Base-by-base conservation (phyloP, 352 stramenopile species). In the Blastocystis sp. region DNA sequence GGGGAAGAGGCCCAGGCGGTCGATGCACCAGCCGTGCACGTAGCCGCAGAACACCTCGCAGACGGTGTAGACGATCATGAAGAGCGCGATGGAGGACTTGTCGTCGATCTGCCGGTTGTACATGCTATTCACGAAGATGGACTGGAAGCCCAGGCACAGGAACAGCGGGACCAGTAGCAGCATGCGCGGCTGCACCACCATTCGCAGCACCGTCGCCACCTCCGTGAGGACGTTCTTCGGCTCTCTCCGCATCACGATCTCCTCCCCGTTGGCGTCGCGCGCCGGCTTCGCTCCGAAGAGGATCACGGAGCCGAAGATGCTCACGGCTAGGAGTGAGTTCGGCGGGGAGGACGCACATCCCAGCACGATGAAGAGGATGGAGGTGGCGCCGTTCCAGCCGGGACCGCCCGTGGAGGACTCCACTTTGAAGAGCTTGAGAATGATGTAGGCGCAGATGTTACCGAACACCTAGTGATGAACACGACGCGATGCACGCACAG, bases 101-200 rank as follows among this genome's bases (percentile, higher is more conserved):
- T 84, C 52, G n/a, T 59, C 52, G 40, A 84, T 68, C 74, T 84
- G 74, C n/a, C 74, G 74, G 48, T 84, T 84, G 74, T 84, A 84
- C 74, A 84, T 84, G 61, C 74, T 84, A 54, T 84, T 84, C 59
- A 84, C 74, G 34, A 84, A 84, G 24, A 84, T 84, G 3, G 74
- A 84, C 38, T 84, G 74, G 38, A 84, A 84, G n/a, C 74, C 74
- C n/a, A 84, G 74, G 48, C 74, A 84, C 3, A 54, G n/a, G 54
- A 84, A 84, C 7, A 84, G 74, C 1, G 74, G 74, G 2, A 70
- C 28, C 21, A 84, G 57, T 10, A 28, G 42, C 38, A 48, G n/a
- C 74, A 84, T 84, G 6, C 48, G 38, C 21, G 48, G 74, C 4
- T 28, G 68, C 21, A 68, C 54, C 28, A 70, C 21, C 52, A 84